Conservation (phyloP, 495 filamentous ascomycete species). For the Penicillium alfredii region DNA sequence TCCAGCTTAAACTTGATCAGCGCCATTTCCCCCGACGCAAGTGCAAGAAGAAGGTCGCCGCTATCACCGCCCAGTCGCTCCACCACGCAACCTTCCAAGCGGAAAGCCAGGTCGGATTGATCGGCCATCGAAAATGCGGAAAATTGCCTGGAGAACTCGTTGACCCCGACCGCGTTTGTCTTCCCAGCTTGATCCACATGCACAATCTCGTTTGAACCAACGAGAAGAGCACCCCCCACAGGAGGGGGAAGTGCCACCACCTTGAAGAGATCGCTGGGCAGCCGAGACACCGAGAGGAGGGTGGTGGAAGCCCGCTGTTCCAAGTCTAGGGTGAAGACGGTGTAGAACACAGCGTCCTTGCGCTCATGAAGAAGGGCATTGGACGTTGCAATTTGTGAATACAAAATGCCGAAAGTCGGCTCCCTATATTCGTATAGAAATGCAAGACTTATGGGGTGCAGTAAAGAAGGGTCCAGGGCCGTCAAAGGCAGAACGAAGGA, state of each 20-base stretch:
- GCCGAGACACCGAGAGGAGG: constrained; percentile 72
- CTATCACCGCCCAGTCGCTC: constrained; percentile 67
- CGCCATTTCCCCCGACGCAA: constrained; percentile 68
- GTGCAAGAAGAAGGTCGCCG: constrained; percentile 78
- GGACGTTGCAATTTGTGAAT: constrained; percentile 65
- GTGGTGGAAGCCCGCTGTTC: constrained; percentile 92
- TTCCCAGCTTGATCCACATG: constrained; percentile 96
- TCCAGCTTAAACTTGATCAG: constrained; percentile 80
- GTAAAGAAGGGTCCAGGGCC: constrained; percentile 76
- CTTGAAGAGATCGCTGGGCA: constrained; percentile 85
- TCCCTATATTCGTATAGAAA: constrained; percentile 97
- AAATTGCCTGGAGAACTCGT: constrained; percentile 71
- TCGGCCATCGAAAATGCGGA: constrained; percentile 79
- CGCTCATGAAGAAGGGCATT: constrained; percentile 66
- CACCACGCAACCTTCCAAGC: constrained; percentile 74
- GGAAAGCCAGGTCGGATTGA: constrained; percentile 74
- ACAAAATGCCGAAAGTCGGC: constrained; percentile 92
- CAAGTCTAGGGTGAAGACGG: constrained; percentile 90
- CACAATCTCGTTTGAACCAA: constrained; percentile 85
- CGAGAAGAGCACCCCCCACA: constrained; percentile 78
- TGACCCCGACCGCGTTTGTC: constrained; percentile 89
- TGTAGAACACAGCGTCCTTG: constrained; percentile 80
- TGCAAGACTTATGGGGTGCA: constrained; percentile 82
- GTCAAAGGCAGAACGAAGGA: constrained; percentile 87
- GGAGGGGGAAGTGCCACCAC: constrained; percentile 79